Base-by-base conservation (phyloP, 768 basidiomycete species). In the Cystofilobasidium bisporidii region DNA sequence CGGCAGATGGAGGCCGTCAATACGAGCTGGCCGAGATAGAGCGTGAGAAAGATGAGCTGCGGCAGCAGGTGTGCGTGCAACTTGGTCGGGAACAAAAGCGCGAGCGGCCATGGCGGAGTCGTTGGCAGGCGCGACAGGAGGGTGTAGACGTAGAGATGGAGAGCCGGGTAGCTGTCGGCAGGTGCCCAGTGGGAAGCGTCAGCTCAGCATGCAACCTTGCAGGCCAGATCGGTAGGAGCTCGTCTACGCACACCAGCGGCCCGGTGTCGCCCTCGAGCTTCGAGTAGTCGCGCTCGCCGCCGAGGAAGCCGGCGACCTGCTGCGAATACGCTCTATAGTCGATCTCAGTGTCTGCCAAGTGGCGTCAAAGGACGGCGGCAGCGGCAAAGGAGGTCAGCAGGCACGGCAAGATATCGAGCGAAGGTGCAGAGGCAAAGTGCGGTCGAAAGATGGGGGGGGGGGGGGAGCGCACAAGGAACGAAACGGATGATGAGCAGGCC, bases 271-370 rank as follows among this genome's bases (percentile, higher is more conserved):
- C 96, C 65, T 83, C 80, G 60, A 99, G 87, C 68, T 80, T 77
- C 17, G 83, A 81, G 75, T 99, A 99, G 73, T 92, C 83, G 57
- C 86, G 81, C 75, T 93, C 87, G 40, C 92, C 92, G 64, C 84
- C 82, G 57, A 88, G 72, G 78, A 89, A 91, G 48, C 87, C 75
- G 65, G 86, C 82, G 0, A 88, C 82, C 63, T 98, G 96, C 62
- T 86, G 79, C 85, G 97, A 91, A 75, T 99, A 99, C 0, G 96
- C 97, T 73, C 86, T 83, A 86, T 90, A 98, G 78, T 99, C 96
- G 73, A 99, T 99, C 78, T 99, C 93, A 15, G 96, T 98, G 79
- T 93, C 94, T 97, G 79, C 4, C 20, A 3, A 50, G 24, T 40
- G 17, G 61, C 58, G n/a, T n/a, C n/a, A 50, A 66, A 32, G 55